Conservation (phyloP, 345 rosid genomes). For the Atalantia buxifolia region DNA sequence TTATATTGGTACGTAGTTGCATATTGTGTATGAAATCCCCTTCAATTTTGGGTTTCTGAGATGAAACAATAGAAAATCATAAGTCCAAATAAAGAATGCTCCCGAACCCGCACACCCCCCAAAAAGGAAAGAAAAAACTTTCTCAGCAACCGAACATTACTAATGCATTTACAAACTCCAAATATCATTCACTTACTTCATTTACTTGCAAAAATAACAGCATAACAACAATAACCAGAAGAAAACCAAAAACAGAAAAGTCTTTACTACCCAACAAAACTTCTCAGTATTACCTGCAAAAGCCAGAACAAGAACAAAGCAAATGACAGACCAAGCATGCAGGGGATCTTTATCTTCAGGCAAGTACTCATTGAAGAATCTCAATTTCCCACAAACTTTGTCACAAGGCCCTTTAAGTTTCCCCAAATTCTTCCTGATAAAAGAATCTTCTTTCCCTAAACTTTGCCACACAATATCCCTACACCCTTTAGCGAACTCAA, state of each 20-base stretch:
- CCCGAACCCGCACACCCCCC: background rate
- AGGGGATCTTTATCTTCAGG: conserved; percentile 71
- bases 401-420: conserved; percentile 30
- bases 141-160: background rate
- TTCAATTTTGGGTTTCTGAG: background rate
- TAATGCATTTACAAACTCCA: background rate
- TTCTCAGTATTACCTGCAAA: conserved; percentile 40
- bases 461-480: conserved; percentile 59
- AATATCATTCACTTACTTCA: background rate
- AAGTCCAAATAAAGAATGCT: background rate
- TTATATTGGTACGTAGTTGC: background rate
- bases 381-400: conserved; percentile 29
- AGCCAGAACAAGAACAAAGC: conserved; percentile 47
- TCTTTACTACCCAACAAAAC: background rate
- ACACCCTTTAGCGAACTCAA: conserved; percentile 58
- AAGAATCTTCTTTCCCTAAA: conserved; percentile 51
- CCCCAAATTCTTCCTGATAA: conserved; percentile 33
- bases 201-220: background rate
- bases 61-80: background rate
- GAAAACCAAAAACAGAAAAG: background rate
- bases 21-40: background rate
- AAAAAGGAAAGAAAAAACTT: too few species aligned
- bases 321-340: conserved; percentile 54
- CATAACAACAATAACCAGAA: background rate
- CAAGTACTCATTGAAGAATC: conserved; percentile 39